Evolutionary conservation across 2,329 filamentous ascomycete species (phyloP).

Genomic region (Penicillium freii): DNA sequence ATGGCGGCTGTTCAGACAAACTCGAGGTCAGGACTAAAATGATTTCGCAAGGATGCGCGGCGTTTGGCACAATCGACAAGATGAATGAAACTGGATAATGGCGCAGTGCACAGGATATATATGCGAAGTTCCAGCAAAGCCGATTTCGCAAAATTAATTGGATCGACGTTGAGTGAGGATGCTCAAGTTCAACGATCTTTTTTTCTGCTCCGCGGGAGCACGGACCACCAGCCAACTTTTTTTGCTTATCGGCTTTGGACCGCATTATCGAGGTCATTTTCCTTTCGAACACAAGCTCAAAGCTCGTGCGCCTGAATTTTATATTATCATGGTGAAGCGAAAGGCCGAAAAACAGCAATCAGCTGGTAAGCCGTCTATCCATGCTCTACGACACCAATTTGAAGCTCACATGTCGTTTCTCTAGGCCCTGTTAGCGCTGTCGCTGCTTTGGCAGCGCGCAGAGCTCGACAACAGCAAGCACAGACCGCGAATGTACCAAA

Average conservation of each 20-base stretch:
- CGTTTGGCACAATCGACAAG: neutral
- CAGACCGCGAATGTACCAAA: slow-evolving; percentile 23
- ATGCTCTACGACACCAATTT: slow-evolving; percentile 7
- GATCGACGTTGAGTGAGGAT: slow-evolving; percentile 15
- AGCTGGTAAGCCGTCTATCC: slow-evolving; percentile 27
- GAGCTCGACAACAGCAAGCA: slow-evolving; percentile 38
- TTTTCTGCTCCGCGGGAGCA: slow-evolving; percentile 42
- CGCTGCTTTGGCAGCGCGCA: slow-evolving; percentile 45
- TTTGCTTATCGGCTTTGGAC: slow-evolving; percentile 25
- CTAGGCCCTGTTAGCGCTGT: slow-evolving; percentile 43
- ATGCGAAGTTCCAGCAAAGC: neutral
- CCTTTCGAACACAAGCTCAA: neutral
- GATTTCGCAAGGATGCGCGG: neutral
- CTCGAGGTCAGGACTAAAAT: neutral
- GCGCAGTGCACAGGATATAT: neutral
- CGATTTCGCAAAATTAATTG: slow-evolving; percentile 7
- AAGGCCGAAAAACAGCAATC: slow-evolving; percentile 40
- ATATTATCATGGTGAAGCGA: slow-evolving; percentile 32
- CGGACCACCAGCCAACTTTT: slow-evolving; percentile 38
- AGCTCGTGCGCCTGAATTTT: neutral
- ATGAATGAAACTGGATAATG: neutral
- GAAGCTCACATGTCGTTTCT: slow-evolving; percentile 9
- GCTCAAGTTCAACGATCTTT: slow-evolving; percentile 27
- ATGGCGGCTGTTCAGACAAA: slow-evolving; percentile 14
- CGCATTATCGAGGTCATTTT: slow-evolving; percentile 20